phyloP scores from a whole-genome alignment of 805 yeast species.

The Candida multigemmis region DNA sequence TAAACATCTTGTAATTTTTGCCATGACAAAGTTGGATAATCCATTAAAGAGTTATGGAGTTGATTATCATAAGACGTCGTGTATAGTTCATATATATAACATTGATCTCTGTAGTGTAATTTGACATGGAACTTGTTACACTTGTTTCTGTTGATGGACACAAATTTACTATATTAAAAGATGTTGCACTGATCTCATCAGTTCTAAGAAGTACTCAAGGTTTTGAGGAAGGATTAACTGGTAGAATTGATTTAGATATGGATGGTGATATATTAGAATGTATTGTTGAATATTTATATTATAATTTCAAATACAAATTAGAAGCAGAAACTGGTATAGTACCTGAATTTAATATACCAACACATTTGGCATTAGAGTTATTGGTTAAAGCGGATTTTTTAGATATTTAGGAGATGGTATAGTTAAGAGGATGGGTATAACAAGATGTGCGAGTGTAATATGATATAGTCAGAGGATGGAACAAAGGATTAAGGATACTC shows the following conservation, averaged over 20 bases:
- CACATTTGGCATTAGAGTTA: slow-evolving; percentile 87
- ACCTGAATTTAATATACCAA: slow-evolving; percentile 86
- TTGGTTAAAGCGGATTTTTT: slow-evolving; percentile 89
- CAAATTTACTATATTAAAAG: slow-evolving; percentile 51
- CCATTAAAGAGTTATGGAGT: slow-evolving; percentile 7
- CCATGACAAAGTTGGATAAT: slow-evolving; percentile 54
- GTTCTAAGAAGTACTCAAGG: slow-evolving; percentile 41
- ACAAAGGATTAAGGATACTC: no score
- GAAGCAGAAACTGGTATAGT: slow-evolving; percentile 43
- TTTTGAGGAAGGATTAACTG: slow-evolving; percentile 49
- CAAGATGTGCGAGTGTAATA: no score
- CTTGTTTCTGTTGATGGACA: slow-evolving; percentile 68
- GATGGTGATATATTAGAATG: slow-evolving; percentile 67
- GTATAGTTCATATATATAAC: neutral
- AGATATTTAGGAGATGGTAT: slow-evolving; percentile 38
- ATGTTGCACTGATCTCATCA: slow-evolving; percentile 70
- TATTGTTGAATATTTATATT: slow-evolving; percentile 78
- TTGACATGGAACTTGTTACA: slow-evolving; percentile 36
- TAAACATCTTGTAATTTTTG: slow-evolving; percentile 66
- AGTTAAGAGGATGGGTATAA: neutral
- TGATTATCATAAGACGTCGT: neutral
- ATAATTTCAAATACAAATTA: slow-evolving; percentile 58
- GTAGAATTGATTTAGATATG: slow-evolving; percentile 54
- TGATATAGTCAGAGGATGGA: no score
- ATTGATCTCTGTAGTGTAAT: neutral